Evolutionary conservation across 2,329 filamentous ascomycete genomes (phyloP).

Genomic region (Sphaerulina musiva): DNA sequence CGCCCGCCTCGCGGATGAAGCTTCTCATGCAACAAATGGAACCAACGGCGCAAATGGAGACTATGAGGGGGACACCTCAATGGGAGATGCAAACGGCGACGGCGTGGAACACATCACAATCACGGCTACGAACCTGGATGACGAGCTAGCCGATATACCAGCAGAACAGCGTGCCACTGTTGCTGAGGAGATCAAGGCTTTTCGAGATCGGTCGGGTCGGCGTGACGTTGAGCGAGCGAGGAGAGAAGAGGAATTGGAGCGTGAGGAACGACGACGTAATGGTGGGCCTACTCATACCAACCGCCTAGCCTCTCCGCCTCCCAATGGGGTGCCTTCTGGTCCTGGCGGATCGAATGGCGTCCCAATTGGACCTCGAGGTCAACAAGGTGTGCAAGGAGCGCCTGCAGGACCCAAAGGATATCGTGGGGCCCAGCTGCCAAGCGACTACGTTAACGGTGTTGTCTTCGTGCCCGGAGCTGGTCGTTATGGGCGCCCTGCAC

Average conservation of each 20-base stretch:
- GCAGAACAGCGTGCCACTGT: conserved; percentile 94
- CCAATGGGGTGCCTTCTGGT: conserved; percentile 32
- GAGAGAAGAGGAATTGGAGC: conserved; percentile 87
- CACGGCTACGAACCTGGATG: conserved; percentile 66
- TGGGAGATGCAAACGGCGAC: conserved; percentile 29
- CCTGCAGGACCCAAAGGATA: conserved; percentile 63
- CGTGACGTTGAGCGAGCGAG: conserved; percentile 81
- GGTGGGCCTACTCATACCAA: conserved; percentile 53
- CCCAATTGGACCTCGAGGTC: conserved; percentile 64
- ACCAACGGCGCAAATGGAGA: conserved; percentile 16
- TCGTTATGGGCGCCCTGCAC: conserved; percentile 39
- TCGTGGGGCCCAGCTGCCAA: conserved; percentile 55
- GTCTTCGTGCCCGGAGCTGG: conserved; percentile 70
- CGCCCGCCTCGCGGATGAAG: conserved; percentile 64
- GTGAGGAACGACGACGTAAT: conserved; percentile 70
- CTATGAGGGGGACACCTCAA: conserved; percentile 19
- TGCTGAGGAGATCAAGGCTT: conserved; percentile 86
- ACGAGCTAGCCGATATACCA: conserved; percentile 91
- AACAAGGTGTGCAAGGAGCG: conserved; percentile 61
- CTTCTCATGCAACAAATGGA: conserved; percentile 28
- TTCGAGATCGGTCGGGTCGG: conserved; percentile 82
- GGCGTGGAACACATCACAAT: conserved; percentile 85
- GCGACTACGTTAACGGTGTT: conserved; percentile 70
- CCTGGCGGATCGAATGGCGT: conserved; percentile 64
- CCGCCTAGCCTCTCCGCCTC: conserved; percentile 66